Base-by-base conservation (phyloP, 202 grass and related monocot genomes). In the Miscanthus sacchariflorus region DNA sequence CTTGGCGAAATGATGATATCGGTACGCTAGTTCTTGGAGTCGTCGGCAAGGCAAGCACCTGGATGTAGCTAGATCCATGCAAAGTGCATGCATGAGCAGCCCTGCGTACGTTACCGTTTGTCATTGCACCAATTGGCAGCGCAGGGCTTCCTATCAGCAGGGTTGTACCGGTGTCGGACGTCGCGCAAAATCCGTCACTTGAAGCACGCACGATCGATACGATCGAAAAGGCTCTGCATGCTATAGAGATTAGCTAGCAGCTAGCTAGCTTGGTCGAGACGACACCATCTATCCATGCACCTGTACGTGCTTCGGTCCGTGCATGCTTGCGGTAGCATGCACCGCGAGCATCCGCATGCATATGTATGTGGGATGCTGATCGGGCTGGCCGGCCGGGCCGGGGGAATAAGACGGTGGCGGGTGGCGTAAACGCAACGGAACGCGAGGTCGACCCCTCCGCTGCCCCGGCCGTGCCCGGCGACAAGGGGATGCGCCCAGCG, bases 381-480 rank as follows among this genome's bases (percentile, higher is more conserved):
- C 13, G 9, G 12, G 14, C 14, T 0, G 2, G 1, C 14, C 48
- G 14, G 48, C 12, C 12, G 3, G 12, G 12, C 9, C 13, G 14
- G 28, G 42, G 67, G 90, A 91, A 92, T 92, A 86, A 92, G 79
- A 63, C 73, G 78, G 87, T 83, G 83, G 87, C 83, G 30, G 46
- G 83, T 83, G 12, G 83, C 68, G 79, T 89, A 89, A 92, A 45
- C 90, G 79, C 83, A 92, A 92, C 83, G 83, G 67, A 89, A 68
- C 19, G 72, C 87, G 81, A 40, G 81, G 12, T 54, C 76, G 82
- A 61, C 76, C 84, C 88, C 83, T 33, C 42, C 65, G 5, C 25
- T 33, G 45, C 44, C 23, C 69, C 68, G 30, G 3, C 33, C 68
- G 12, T 78, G 84, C 58, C 61, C 82, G 77, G 78, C 82, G 90